Percentiles rank a stretch among this genome's conserved stretches.
These are phyloP conservation scores for Phalaenopsis equestris DNA, from an alignment of 106 monocot genomes.

Conservation along the genomic window DNA sequence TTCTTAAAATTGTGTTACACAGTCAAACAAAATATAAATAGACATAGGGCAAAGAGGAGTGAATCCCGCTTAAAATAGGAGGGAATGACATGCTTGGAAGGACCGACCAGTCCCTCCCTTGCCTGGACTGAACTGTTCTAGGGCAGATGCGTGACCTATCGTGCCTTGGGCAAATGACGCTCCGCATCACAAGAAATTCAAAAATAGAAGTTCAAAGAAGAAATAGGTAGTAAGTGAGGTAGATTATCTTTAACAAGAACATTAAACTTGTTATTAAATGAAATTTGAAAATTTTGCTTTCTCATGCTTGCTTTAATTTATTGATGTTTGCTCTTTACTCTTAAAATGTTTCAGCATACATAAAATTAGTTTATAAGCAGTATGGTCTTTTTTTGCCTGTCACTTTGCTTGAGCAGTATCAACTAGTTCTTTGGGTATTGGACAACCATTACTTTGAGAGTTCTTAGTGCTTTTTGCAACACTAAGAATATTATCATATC, in stretches of 20 bases:
- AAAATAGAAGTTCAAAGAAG: neutral
- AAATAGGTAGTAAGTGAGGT: neutral
- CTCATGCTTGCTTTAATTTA: neutral
- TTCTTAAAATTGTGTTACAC: no score
- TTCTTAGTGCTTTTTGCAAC: neutral
- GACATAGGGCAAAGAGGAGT: no score
- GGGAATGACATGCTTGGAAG: no score
- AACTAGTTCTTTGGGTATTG: neutral
- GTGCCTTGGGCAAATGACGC: no score
- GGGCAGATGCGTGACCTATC: no score
- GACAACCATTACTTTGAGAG: neutral
- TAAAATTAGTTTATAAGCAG: neutral
- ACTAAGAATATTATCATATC: neutral
- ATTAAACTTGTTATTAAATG: neutral
- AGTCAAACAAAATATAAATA: no score
- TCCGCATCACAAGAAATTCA: neutral
- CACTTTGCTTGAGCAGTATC: neutral
- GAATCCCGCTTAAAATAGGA: no score
- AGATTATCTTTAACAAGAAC: neutral
- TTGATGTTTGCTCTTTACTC: neutral
- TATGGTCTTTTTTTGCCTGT: neutral
- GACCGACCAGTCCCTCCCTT: no score
- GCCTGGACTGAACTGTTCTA: no score
- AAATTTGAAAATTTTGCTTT: neutral
- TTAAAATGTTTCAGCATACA: neutral